phyloP scores from a whole-genome alignment of 2,329 filamentous ascomycete genomes.

The Trichophyton verrucosum region DNA sequence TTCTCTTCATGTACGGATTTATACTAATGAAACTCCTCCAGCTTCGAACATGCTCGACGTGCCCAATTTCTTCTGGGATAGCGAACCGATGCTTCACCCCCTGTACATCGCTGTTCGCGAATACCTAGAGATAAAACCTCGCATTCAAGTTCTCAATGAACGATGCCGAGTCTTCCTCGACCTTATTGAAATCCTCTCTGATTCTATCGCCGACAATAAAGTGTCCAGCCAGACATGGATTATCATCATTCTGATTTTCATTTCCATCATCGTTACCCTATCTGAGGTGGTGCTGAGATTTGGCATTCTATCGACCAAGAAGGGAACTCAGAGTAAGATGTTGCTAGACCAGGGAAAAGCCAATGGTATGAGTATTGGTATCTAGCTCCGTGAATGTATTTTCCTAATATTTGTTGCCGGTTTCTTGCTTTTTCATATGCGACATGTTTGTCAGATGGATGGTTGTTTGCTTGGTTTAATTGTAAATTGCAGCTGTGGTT shows the following conservation, averaged over 20 bases:
- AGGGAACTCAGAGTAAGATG: background rate
- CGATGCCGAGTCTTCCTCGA: conserved; percentile 93
- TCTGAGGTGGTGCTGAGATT: conserved; percentile 83
- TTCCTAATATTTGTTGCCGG: background rate
- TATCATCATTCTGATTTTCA: conserved; percentile 81
- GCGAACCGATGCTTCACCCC: conserved; percentile 85
- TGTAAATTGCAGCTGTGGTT: background rate
- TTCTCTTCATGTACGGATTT: background rate
- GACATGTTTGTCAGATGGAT: background rate
- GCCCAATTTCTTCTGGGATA: conserved; percentile 97
- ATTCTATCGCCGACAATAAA: conserved; percentile 84
- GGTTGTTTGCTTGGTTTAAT: background rate
- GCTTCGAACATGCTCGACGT: conserved; percentile 93
- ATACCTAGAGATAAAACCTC: conserved; percentile 92
- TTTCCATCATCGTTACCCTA: conserved; percentile 83
- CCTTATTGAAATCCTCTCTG: conserved; percentile 84
- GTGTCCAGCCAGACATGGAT: conserved; percentile 98
- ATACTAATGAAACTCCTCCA: conserved; percentile 24
- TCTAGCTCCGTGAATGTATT: background rate
- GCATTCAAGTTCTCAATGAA: conserved; percentile 94
- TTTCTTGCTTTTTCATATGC: background rate
- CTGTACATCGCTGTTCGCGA: conserved; percentile 90
- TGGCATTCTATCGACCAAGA: conserved; percentile 45
- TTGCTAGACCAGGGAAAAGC: background rate
- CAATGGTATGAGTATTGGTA: background rate